Base-by-base conservation (phyloP, 768 basidiomycete genomes). In the Russula abietina region DNA sequence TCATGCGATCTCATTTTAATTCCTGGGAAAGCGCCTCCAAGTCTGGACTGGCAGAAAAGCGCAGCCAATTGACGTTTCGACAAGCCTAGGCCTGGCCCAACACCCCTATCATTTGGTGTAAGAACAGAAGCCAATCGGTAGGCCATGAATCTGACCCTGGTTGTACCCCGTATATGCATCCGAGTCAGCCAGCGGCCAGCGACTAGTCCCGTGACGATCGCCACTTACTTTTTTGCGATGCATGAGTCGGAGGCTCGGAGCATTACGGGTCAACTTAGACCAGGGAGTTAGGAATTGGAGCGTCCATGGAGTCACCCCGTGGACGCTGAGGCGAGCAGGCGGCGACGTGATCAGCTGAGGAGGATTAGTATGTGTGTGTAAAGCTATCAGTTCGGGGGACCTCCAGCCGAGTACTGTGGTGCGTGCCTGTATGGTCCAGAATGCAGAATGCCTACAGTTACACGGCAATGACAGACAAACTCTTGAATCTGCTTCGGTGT, bases 121-220 rank as follows among this genome's bases (percentile, higher is more conserved):
- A 59, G 57, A 59, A 63, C 36, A 45, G 57, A 62, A 62, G 61
- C 51, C 61, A 62, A 62, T 58, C 56, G 51, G 56, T 59, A 33
- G 26, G 12, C 36, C 22, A 53, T 17, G 26, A 57, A 54, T 59
- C 62, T 48, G 57, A 38, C 54, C 41, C 16, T 32, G 53, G 5
- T 36, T 39, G 33, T 26, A 7, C 22, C 43, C 50, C 39, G 52
- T 19, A 57, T n/a, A 14, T 33, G 33, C 33, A 33, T 33, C 17
- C 10, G 49, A 19, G 45, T 62, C n/a, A n/a, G n/a, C n/a, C 28
- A 30, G 28, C 33, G 43, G 43, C 43, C 16, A 22, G 52, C 12
- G 36, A 22, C 26, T 19, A 33, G 46, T 26, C 36, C 28, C 38
- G 39, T 49, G 61, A 45, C 22, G 30, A 19, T 28, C 46, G 38